A percentile compares a stretch with the other conserved stretches of the same genome.
These are phyloP conservation scores for Fraxinus latifolia DNA, from an alignment of 305 asterid genomes.

Conservation along the genomic window DNA sequence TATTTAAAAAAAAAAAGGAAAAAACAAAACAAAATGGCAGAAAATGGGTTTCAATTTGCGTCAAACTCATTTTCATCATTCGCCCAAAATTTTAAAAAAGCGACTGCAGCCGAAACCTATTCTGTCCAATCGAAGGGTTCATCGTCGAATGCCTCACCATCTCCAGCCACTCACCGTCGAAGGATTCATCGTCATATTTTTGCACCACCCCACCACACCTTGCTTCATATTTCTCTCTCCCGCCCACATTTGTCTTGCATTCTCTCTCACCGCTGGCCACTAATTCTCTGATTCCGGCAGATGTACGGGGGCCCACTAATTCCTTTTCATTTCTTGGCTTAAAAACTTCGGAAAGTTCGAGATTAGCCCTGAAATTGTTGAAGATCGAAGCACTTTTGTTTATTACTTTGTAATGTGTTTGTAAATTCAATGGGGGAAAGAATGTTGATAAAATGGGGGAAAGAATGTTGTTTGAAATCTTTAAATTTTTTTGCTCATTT, in stretches of 20 bases:
- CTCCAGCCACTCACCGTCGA: too few species aligned
- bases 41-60: too few species aligned
- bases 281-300: slow-evolving; percentile 33
- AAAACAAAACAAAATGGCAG: too few species aligned
- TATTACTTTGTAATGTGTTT: slow-evolving; percentile 24
- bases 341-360: not conserved
- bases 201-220: slow-evolving; percentile 33
- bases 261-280: slow-evolving; percentile 24
- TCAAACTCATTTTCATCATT: too few species aligned
- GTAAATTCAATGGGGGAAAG: not conserved
- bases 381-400: slow-evolving; percentile 34
- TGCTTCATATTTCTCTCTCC: slow-evolving; percentile 2
- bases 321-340: slow-evolving; percentile 6
- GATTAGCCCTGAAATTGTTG: slow-evolving; percentile 29
- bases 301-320: slow-evolving; percentile 21
- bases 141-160: too few species aligned
- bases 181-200: not conserved
- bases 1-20: too few species aligned
- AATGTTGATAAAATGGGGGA: not conserved
- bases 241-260: not conserved
- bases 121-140: too few species aligned
- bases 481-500: not conserved
- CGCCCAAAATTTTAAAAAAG: too few species aligned
- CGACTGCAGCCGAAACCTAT: too few species aligned
- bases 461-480: slow-evolving; percentile 25